A percentile compares a stretch with the other conserved stretches of the same genome.
Evolutionary conservation across 1,284 basidiomycete species (phyloP).

Genomic region (Marasmius oreades): DNA sequence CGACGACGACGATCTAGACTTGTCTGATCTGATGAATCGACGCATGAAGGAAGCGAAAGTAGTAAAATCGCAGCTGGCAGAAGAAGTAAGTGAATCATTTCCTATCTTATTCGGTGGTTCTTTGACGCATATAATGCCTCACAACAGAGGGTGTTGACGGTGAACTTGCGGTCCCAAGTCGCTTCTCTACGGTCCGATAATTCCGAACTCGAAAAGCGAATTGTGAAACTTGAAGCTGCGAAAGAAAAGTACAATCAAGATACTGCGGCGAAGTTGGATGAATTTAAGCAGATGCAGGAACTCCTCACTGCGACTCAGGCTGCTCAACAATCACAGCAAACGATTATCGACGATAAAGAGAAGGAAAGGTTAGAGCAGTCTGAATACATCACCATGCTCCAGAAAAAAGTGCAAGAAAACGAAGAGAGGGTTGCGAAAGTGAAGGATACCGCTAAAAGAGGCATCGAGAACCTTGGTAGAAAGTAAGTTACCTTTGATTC

Average conservation of each 20-base stretch:
- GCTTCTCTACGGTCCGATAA: not conserved
- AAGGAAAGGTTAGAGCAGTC: not conserved
- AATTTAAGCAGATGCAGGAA: not conserved
- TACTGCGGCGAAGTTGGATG: slow-evolving; percentile 2
- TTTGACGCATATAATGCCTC: not conserved
- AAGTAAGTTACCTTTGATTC: slow-evolving; percentile 12
- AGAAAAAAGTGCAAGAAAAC: slow-evolving; percentile 5
- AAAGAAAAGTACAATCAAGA: not conserved
- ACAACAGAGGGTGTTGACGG: slow-evolving; percentile 3
- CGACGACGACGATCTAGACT: slow-evolving; percentile 11
- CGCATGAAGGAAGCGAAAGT: slow-evolving; percentile 15
- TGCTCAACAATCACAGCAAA: slow-evolving; percentile 2
- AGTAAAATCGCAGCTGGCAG: slow-evolving; percentile 12
- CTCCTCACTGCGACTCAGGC: slow-evolving; percentile 2
- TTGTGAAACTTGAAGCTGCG: slow-evolving; percentile 6
- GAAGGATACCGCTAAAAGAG: slow-evolving; percentile 14
- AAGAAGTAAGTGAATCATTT: slow-evolving; percentile 12
- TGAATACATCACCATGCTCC: not conserved
- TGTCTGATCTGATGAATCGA: slow-evolving; percentile 14
- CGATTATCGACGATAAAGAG: slow-evolving; percentile 7
- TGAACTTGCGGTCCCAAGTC: slow-evolving; percentile 11
- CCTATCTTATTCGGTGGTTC: not conserved
- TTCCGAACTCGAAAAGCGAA: slow-evolving; percentile 1
- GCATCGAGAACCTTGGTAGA: slow-evolving; percentile 16
- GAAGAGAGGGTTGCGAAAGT: slow-evolving; percentile 11